These are phyloP conservation scores for Teratosphaeria epicoccoides DNA, from an alignment of 2,329 filamentous ascomycete species.

Conservation along the genomic window DNA sequence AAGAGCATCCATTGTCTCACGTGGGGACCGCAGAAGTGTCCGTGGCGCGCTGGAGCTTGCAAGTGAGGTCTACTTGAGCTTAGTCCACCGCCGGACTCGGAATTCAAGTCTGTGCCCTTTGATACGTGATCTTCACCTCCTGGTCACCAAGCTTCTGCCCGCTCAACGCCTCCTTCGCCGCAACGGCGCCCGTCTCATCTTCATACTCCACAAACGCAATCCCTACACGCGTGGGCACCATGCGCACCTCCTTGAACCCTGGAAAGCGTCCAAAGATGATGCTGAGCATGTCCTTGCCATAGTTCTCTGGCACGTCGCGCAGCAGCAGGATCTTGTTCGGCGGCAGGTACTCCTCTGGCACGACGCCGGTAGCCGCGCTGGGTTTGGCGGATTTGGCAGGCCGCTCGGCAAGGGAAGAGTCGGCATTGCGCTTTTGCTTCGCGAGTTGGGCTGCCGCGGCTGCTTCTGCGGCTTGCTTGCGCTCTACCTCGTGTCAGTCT, in stretches of 20 bases:
- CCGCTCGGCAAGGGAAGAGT: conserved; percentile 45
- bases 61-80: conserved; percentile 2
- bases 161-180: conserved; percentile 84
- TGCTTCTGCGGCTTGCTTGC: conserved; percentile 73
- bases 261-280: conserved; percentile 81
- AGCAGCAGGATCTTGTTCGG: conserved; percentile 96
- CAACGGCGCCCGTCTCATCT: conserved; percentile 76
- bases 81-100: not conserved
- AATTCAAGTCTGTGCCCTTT: conserved; percentile 54
- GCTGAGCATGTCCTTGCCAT: conserved; percentile 68
- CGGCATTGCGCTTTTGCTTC: conserved; percentile 36
- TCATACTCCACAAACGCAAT: conserved; percentile 98
- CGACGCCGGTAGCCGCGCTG: conserved; percentile 52
- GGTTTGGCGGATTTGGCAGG: conserved; percentile 61
- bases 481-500: conserved; percentile 42
- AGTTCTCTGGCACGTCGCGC: conserved; percentile 81
- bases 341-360: conserved; percentile 95
- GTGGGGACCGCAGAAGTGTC: conserved; percentile 6
- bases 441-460: conserved; percentile 38
- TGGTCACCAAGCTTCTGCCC: conserved; percentile 72
- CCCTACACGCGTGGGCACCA: conserved; percentile 74
- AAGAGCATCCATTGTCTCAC: not conserved
- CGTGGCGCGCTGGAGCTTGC: too few relatives aligned
- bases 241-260: conserved; percentile 83
- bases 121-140: conserved; percentile 90